Conservation (phyloP, 2,329 filamentous ascomycete genomes). For the Talaromyces sp. region DNA sequence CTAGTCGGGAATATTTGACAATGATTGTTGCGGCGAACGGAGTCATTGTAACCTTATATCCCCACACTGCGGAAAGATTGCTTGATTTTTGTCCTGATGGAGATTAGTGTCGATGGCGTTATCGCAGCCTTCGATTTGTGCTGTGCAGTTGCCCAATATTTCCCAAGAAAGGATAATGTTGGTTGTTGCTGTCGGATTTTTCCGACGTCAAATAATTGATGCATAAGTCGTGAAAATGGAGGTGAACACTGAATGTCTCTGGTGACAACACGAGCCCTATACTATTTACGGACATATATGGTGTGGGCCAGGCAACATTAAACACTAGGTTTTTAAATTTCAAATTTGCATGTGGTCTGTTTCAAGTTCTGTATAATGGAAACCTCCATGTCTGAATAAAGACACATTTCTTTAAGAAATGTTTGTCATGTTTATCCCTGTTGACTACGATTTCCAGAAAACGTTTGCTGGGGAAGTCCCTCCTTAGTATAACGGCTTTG, state of each 20-base stretch:
- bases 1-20: background rate
- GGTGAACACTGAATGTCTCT: background rate
- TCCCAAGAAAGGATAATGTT: background rate
- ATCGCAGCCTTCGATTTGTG: background rate
- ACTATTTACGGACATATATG: too few relatives aligned
- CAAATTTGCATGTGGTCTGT: background rate
- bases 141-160: background rate
- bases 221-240: background rate
- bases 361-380: background rate
- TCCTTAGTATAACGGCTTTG: too few relatives aligned
- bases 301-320: too few relatives aligned
- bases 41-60: background rate
- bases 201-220: background rate
- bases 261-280: too few relatives aligned
- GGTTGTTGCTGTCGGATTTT: background rate
- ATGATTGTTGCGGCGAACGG: background rate
- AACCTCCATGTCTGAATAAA: background rate
- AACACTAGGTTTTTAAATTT: too few relatives aligned
- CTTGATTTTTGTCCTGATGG: background rate
- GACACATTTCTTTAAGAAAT: background rate
- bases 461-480: too few relatives aligned
- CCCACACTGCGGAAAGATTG: background rate
- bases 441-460: too few relatives aligned
- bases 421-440: too few relatives aligned
- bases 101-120: background rate